phyloP scores from a whole-genome alignment of 176 grass and related monocot genomes.

The Triticum monococcum region DNA sequence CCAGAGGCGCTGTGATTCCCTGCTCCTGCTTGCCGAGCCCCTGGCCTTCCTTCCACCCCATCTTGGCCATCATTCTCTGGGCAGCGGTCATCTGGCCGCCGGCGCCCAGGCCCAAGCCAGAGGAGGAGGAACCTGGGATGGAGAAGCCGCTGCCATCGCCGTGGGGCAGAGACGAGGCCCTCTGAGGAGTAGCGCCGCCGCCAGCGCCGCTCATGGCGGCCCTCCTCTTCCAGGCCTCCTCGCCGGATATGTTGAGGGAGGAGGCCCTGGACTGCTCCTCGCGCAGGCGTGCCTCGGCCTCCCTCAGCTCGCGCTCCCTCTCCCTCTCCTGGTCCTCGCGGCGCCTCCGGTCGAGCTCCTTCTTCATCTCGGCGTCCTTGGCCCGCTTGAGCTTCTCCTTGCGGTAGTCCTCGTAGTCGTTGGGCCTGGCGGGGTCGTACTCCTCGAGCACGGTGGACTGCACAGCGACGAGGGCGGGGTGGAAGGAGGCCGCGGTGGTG shows the following conservation, averaged over 20 bases:
- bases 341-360: conserved; percentile 69
- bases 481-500: conserved; percentile 38
- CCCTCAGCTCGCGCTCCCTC: conserved; percentile 62
- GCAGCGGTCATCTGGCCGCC: conserved; percentile 88
- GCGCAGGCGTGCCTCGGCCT: conserved; percentile 52
- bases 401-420: conserved; percentile 93
- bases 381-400: conserved; percentile 79
- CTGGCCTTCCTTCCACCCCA: conserved; percentile 99
- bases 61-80: conserved; percentile 99
- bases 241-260: conserved; percentile 76
- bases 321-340: conserved; percentile 75
- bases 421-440: conserved; percentile 95
- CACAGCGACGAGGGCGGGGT: conserved; percentile 71
- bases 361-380: conserved; percentile 71
- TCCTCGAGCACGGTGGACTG: conserved; percentile 88
- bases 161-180: conserved; percentile 40
- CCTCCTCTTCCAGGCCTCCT: conserved; percentile 91
- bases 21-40: conserved; percentile 93
- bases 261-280: conserved; percentile 53
- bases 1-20: conserved; percentile 76
- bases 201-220: conserved; percentile 65
- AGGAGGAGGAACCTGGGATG: conserved; percentile 55
- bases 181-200: conserved; percentile 24
- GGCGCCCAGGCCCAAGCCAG: conserved; percentile 57
- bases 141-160: conserved; percentile 37